Base-by-base conservation (phyloP, 805 yeast species). In the Torulaspora indica region DNA sequence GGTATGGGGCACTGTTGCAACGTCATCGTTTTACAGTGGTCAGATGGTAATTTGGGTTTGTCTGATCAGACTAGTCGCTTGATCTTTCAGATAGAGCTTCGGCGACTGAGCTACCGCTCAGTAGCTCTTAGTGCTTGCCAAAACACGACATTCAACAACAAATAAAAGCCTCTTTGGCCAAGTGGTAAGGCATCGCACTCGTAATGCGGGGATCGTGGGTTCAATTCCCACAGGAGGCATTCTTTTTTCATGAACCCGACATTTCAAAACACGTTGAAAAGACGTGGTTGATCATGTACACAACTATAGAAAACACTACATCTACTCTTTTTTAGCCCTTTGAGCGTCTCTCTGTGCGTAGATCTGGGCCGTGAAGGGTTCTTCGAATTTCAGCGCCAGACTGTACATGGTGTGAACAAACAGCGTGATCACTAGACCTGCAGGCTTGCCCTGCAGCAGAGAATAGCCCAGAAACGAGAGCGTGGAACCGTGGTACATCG, bases 401-500 rank as follows among this genome's bases (percentile, higher is more conserved):
- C 73, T 70, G 70, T 93, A 93, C 89, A 91, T 84, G 35, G 81
- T 63, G 58, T 77, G 80, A 5, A 93, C 98, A 51, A 86, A 69
- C 2, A 72, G 71, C 35, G 95, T 72, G 23, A 89, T 78, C 38
- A 79, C 68, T 38, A 93, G 58, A 20, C 98, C 98, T 1, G 95
- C 84, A 25, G 97, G 95, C 64, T 89, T 90, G 24, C 82, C 97
- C 62, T 78, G 81, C 77, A 82, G 84, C 53, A 93, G 72, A 3
- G 95, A 91, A 33, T 95, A 82, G 35, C 96, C 98, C 60, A 93
- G 70, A 73, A 93, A 93, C 41, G 95, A 81, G 53, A 91, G 70
- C 17, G 90, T 78, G 8, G 95, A 85, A 12, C 98, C 98, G 60
- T 85, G 83, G 68, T 93, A 93, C 98, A 93, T 93, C 52, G 98